These are phyloP conservation scores for Botrytis squamosa DNA, from an alignment of 2,329 filamentous ascomycete genomes.

Conservation along the genomic window DNA sequence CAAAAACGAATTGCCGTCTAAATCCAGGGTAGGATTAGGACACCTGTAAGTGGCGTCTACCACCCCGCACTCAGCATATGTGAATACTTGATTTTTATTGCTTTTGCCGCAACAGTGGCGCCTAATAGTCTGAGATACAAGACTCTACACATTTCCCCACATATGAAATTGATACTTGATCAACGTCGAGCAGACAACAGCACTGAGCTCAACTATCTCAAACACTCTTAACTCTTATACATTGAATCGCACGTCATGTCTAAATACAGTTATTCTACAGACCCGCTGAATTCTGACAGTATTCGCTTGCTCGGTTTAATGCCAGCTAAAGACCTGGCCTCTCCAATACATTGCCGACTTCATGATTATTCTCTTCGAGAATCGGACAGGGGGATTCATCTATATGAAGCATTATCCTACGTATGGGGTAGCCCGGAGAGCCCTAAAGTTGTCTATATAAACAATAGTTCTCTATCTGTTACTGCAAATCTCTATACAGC, in stretches of 20 bases:
- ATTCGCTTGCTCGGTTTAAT: neutral
- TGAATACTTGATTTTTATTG: neutral
- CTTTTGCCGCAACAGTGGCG: neutral
- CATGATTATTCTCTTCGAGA: slow-evolving; percentile 7
- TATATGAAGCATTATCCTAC: slow-evolving; percentile 22
- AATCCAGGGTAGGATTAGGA: neutral
- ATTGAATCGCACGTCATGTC: neutral
- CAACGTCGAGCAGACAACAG: neutral
- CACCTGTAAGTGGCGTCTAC: neutral
- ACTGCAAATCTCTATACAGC: slow-evolving; percentile 21
- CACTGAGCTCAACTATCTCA: neutral
- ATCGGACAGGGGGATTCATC: neutral
- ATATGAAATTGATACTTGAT: neutral
- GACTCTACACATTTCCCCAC: neutral
- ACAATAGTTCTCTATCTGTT: neutral
- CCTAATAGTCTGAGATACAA: neutral
- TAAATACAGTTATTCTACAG: neutral
- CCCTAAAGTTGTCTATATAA: slow-evolving; percentile 12
- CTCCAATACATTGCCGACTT: neutral
- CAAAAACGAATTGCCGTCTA: neutral
- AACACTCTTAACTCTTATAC: neutral
- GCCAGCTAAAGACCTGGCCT: neutral
- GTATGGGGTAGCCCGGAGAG: slow-evolving; percentile 17
- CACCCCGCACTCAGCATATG: neutral
- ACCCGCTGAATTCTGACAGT: neutral